Conservation (phyloP, 129 eudicot genomes). For the Erigeron canadensis region DNA sequence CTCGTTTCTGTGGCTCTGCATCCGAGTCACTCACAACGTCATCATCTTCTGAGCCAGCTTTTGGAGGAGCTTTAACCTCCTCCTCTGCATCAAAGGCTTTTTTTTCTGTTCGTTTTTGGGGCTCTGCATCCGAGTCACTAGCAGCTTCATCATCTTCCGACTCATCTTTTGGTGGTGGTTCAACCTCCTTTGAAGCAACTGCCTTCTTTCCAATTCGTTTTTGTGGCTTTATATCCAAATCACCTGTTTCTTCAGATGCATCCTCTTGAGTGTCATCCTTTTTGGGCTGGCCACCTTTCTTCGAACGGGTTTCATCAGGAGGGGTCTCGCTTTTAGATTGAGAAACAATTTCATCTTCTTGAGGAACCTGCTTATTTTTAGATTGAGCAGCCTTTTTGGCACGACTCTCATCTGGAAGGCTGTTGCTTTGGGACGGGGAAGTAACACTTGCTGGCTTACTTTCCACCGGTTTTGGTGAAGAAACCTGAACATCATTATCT, state of each 20-base stretch:
- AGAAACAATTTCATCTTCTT: conserved; percentile 44
- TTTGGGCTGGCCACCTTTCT: conserved; percentile 31
- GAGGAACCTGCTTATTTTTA: conserved; percentile 38
- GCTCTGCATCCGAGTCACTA: conserved; percentile 42
- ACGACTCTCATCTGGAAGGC: conserved; percentile 49
- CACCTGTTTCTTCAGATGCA: conserved; percentile 35
- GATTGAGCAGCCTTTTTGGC: conserved; percentile 26
- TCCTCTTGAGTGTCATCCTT: conserved; percentile 37
- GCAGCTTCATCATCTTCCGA: conserved; percentile 41
- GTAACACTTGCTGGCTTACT: conserved; percentile 32
- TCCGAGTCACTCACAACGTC: conserved; percentile 35
- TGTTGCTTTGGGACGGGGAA: conserved; percentile 37
- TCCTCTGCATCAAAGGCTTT: conserved; percentile 4
- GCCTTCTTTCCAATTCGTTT: conserved; percentile 43
- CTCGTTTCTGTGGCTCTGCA: conserved; percentile 30
- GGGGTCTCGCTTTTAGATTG: conserved; percentile 46
- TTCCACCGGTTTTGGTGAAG: conserved; percentile 47
- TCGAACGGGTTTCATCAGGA: conserved; percentile 42
- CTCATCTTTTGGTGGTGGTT: conserved; percentile 24
- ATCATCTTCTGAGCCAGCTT: conserved; percentile 35
- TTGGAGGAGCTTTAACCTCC: conserved; percentile 28
- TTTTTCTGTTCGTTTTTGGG: neutral
- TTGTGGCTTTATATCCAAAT: conserved; percentile 35
- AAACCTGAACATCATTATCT: conserved; percentile 20
- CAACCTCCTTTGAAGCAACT: conserved; percentile 35